Evolutionary conservation across 2,329 filamentous ascomycete species (phyloP).

Genomic region (Colletotrichum abscissum): DNA sequence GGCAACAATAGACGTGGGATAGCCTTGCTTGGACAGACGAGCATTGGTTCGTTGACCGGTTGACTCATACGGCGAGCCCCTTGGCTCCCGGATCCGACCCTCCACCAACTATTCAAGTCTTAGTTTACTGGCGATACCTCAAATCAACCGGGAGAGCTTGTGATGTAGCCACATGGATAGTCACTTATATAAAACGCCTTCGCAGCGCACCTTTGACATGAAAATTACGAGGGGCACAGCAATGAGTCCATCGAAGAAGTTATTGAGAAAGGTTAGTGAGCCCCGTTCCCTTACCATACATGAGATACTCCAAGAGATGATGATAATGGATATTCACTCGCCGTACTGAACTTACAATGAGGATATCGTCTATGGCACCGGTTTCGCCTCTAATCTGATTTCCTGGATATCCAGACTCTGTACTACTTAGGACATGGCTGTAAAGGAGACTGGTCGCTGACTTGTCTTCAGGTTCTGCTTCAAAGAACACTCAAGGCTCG

Average conservation of each 20-base stretch:
- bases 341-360: slow-evolving; percentile 17
- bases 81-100: background rate
- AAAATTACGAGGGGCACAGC: background rate
- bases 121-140: background rate
- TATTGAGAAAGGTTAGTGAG: background rate
- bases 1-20: too few relatives aligned
- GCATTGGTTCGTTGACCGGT: background rate
- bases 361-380: slow-evolving; percentile 9
- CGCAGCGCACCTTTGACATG: too few relatives aligned
- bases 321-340: slow-evolving; percentile 22
- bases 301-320: background rate
- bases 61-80: background rate
- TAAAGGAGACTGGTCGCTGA: background rate
- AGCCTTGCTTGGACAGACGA: too few relatives aligned
- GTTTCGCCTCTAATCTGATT: slow-evolving; percentile 26
- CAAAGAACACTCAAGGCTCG: too few relatives aligned
- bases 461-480: background rate
- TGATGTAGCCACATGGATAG: background rate
- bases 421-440: background rate
- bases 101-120: background rate
- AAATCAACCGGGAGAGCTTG: background rate
- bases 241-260: background rate
- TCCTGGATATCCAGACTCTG: background rate
- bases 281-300: background rate
- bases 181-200: background rate